These are phyloP conservation scores for Cyberlindnera meyerae DNA, from an alignment of 805 yeast genomes.

Conservation along the genomic window DNA sequence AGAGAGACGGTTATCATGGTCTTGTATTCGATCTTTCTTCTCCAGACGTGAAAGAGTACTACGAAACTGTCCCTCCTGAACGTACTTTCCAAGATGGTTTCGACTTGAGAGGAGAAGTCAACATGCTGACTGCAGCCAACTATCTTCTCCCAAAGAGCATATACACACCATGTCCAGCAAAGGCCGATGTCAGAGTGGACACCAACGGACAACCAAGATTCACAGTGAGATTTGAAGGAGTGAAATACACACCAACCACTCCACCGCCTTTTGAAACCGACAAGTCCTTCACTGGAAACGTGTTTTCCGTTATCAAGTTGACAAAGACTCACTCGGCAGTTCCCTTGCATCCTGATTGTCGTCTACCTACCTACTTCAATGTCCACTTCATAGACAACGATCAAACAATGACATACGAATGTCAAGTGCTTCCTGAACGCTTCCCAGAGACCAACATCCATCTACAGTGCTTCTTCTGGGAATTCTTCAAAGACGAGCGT, in stretches of 20 bases:
- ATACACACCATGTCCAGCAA: background rate
- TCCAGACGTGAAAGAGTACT: slow-evolving; percentile 1
- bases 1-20: slow-evolving; percentile 1
- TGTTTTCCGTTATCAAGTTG: slow-evolving; percentile 1
- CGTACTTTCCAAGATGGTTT: background rate
- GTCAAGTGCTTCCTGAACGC: slow-evolving; percentile 2
- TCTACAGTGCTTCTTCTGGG: background rate
- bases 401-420: background rate
- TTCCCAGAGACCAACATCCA: slow-evolving; percentile 4
- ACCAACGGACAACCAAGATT: slow-evolving; percentile 2
- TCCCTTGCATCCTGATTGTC: slow-evolving; percentile 2
- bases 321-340: slow-evolving; percentile 1
- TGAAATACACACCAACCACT: background rate
- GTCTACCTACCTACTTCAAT: slow-evolving; percentile 1
- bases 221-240: slow-evolving; percentile 3
- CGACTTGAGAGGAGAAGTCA: background rate
- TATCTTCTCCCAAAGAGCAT: background rate
- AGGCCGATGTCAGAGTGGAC: slow-evolving; percentile 3
- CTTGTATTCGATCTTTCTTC: background rate
- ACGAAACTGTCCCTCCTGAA: slow-evolving; percentile 1
- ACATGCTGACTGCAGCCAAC: slow-evolving; percentile 2
- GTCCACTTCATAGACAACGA: background rate
- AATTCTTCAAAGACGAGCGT: background rate
- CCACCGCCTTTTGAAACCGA: background rate
- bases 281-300: background rate